A percentile compares a stretch with the other conserved stretches of the same genome.
These are phyloP conservation scores for Discostella pseudostelligera DNA, from an alignment of 108 stramenopile genomes.

Conservation along the genomic window DNA sequence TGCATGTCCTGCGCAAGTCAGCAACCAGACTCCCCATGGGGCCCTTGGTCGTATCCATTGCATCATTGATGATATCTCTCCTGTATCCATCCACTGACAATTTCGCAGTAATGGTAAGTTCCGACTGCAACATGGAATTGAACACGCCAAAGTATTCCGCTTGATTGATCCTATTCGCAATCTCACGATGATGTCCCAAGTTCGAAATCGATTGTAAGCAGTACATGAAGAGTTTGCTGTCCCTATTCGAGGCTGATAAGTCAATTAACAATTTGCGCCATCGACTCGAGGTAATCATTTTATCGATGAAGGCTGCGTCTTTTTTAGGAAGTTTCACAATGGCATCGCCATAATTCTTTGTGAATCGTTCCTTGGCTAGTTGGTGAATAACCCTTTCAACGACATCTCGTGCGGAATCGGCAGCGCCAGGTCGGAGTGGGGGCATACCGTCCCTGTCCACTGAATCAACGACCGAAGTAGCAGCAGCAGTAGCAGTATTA, in stretches of 20 bases:
- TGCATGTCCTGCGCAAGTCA: slow-evolving; percentile 73
- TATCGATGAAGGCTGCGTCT: slow-evolving; percentile 72
- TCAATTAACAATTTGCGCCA: slow-evolving; percentile 86
- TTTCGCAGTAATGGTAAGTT: slow-evolving; percentile 61
- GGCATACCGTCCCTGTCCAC: slow-evolving; percentile 4
- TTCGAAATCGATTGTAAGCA: slow-evolving; percentile 78
- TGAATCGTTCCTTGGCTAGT: slow-evolving; percentile 76
- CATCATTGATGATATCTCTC: slow-evolving; percentile 17
- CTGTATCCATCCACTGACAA: slow-evolving; percentile 55
- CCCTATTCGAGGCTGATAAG: slow-evolving; percentile 72
- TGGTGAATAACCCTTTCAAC: slow-evolving; percentile 63
- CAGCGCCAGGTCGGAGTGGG: slow-evolving; percentile 27
- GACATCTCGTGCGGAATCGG: slow-evolving; percentile 62
- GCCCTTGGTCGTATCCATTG: slow-evolving; percentile 41
- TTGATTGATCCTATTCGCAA: slow-evolving; percentile 81
- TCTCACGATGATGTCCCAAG: slow-evolving; percentile 81
- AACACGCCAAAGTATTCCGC: slow-evolving; percentile 87
- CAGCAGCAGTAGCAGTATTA: not conserved
- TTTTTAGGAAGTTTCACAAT: slow-evolving; percentile 70
- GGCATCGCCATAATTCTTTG: slow-evolving; percentile 62
- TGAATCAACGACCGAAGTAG: slow-evolving; percentile 1
- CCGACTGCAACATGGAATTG: slow-evolving; percentile 74
- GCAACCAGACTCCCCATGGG: slow-evolving; percentile 46
- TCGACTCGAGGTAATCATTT: slow-evolving; percentile 79
- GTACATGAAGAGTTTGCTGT: slow-evolving; percentile 76